These are phyloP conservation scores for Ustilago shanxiensis DNA, from an alignment of 1,284 basidiomycete genomes.

Conservation along the genomic window DNA sequence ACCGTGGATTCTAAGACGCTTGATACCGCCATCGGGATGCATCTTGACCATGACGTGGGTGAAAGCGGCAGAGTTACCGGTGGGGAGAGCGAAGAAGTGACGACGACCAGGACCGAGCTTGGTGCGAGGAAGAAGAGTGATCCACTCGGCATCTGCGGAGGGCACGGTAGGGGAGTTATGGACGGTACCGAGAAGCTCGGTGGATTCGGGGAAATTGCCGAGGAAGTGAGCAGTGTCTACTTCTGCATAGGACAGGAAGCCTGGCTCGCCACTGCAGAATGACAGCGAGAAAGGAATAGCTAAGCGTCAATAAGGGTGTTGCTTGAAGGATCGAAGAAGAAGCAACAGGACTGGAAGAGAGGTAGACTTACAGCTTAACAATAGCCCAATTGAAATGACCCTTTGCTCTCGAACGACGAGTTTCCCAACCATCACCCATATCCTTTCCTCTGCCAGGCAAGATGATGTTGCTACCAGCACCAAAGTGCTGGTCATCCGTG, in stretches of 20 bases:
- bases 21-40: conserved; percentile 94
- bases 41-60: conserved; percentile 91
- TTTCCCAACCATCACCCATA: conserved; percentile 99
- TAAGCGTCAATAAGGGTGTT: neutral
- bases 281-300: neutral
- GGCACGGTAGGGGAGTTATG: conserved; percentile 61
- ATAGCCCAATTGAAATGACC: conserved; percentile 92
- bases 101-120: conserved; percentile 90
- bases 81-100: conserved; percentile 86
- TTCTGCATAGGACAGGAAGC: conserved; percentile 82
- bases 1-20: conserved; percentile 87
- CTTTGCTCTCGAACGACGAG: conserved; percentile 83
- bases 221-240: conserved; percentile 96
- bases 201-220: conserved; percentile 89
- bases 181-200: conserved; percentile 81
- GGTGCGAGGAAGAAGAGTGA: conserved; percentile 79
- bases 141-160: conserved; percentile 75
- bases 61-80: conserved; percentile 73
- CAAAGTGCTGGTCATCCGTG: conserved; percentile 89
- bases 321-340: too few relatives aligned
- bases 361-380: conserved; percentile 82
- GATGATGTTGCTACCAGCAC: conserved; percentile 88
- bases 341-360: neutral
- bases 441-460: conserved; percentile 87
- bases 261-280: conserved; percentile 68